A percentile compares a stretch with the other conserved stretches of the same genome.
Conservation (phyloP, 805 yeast genomes). For the Brettanomyces custersianus region DNA sequence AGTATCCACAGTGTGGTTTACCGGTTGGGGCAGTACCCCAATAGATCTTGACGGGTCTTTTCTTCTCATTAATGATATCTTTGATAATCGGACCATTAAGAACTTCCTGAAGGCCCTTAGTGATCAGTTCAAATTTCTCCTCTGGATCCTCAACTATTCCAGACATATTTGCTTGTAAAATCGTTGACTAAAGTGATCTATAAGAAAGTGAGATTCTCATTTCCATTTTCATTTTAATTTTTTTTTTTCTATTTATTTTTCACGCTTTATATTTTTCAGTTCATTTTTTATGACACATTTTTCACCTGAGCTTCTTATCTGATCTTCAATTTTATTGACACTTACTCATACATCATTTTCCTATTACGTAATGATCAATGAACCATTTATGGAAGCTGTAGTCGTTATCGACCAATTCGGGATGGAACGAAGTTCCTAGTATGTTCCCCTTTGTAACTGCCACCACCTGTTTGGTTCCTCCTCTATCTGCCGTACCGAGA, state of each 20-base stretch:
- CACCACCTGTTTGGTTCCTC: conserved; percentile 38
- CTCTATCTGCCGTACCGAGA: conserved; percentile 29
- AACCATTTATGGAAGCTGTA: conserved; percentile 64
- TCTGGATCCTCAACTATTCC: conserved; percentile 35
- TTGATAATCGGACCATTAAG: conserved; percentile 82
- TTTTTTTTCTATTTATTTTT: too few relatives aligned
- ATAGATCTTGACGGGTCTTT: conserved; percentile 78
- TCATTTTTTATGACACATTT: too few relatives aligned
- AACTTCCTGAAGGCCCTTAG: conserved; percentile 85
- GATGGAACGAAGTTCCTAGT: conserved; percentile 74
- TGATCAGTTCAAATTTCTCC: conserved; percentile 65
- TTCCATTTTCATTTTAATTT: too few relatives aligned
- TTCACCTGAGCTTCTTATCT: too few relatives aligned
- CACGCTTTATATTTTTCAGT: too few relatives aligned
- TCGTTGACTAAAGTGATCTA: too few relatives aligned
- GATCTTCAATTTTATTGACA: too few relatives aligned
- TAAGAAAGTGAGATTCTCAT: too few relatives aligned
- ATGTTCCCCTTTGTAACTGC: conserved; percentile 64
- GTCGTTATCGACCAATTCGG: conserved; percentile 53
- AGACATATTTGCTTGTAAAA: too few relatives aligned
- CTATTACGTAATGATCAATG: conserved; percentile 43
- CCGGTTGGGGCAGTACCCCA: conserved; percentile 99
- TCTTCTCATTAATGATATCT: conserved; percentile 68
- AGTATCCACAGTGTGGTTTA: conserved; percentile 96
- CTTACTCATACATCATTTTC: too few relatives aligned